Base-by-base conservation (phyloP, 495 filamentous ascomycete genomes). In the Xylaria sp. region DNA sequence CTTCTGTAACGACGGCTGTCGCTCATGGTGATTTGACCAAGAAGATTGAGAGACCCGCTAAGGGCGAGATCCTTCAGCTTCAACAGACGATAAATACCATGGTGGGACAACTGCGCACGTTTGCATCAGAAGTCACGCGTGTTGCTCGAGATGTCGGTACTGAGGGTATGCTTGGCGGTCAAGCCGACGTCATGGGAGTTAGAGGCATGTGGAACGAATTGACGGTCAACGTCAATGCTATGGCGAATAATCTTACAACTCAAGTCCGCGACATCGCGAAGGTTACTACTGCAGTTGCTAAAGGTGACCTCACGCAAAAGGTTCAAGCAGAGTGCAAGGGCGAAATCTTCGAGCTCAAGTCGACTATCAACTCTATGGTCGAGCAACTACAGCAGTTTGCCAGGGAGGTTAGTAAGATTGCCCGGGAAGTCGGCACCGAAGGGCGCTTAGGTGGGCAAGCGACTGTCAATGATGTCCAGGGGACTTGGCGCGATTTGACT, bases 1-100 rank as follows among this genome's bases (percentile, higher is more conserved):
- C 96, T 61, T 91, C 92, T 31, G 96, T 99, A 50, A 99, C 96
- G 12, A 98, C 94, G 2, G 95, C 97, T 71, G 96, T 99, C 65
- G 96, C 96, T 29, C 93, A 97, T 75, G 96, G 96, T 80, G 95
- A 99, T 84, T 84, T 99, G 69, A 97, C 93, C 72, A 92, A 96
- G 81, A 98, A 98, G 82, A 97, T 99, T 72, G 92, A 97, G 77
- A 91, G 94, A 80, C 93, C 94, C 26, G 97, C 96, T 68, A 91
- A 93, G 76, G 96, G 96, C 75, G 97, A 99, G 84, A 98, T 99
- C 74, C 84, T 97, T 41, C 93, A 98, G 78, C 85, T 99, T 29
- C 97, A 99, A 80, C 93, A 97, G 78, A 99, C 96, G 0, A 98
- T 99, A 75, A 99, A 99, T 76, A 97, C 92, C 80, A 99, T 99